phyloP scores from a whole-genome alignment of 2,329 filamentous ascomycete species.

The Myriosclerotinia duriaeana region DNA sequence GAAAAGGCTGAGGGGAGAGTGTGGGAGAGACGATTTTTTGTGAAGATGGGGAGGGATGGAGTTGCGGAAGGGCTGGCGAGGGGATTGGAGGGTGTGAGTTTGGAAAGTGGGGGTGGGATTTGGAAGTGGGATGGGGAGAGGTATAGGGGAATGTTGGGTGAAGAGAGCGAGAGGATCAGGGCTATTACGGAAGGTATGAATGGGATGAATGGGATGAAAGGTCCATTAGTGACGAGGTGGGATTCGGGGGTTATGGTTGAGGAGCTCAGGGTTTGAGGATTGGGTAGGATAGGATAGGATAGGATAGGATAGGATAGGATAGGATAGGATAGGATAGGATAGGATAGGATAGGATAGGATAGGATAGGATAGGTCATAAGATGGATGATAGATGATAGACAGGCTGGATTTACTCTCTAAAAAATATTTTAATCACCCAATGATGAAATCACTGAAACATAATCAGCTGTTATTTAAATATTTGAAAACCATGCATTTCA shows the following conservation, averaged over 20 bases:
- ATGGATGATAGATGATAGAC: neutral
- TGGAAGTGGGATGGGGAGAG: slow-evolving; percentile 39
- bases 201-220: slow-evolving; percentile 28
- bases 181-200: neutral
- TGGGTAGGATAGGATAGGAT: neutral
- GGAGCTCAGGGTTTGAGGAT: neutral
- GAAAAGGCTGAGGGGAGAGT: slow-evolving; percentile 70
- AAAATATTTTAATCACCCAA: neutral
- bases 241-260: slow-evolving; percentile 33
- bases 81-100: slow-evolving; percentile 28
- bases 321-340: neutral
- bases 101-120: slow-evolving; percentile 36
- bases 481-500: neutral
- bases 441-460: neutral
- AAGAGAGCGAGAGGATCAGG: slow-evolving; percentile 14
- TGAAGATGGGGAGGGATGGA: slow-evolving; percentile 47
- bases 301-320: neutral
- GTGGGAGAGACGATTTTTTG: slow-evolving; percentile 86
- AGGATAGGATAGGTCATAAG: no score
- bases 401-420: neutral
- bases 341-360: neutral
- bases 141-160: slow-evolving; percentile 30
- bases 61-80: slow-evolving; percentile 43
- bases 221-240: slow-evolving; percentile 31
- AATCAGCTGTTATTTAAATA: neutral